Evolutionary conservation across 106 monocot species (phyloP).

Genomic region (Vanilla planifolia): DNA sequence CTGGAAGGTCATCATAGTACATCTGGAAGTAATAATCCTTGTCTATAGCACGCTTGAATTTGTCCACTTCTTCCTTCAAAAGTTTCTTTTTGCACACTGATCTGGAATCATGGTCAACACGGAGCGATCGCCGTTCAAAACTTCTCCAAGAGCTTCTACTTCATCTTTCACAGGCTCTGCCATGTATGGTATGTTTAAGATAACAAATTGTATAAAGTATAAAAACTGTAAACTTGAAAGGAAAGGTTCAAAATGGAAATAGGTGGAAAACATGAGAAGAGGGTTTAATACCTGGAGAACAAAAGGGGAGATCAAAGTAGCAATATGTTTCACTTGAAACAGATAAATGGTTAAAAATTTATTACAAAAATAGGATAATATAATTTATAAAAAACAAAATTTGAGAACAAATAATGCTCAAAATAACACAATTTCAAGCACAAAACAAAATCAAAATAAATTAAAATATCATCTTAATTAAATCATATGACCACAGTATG

Average conservation of each 20-base stretch:
- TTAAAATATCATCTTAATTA: too few relatives aligned
- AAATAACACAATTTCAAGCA: too few relatives aligned
- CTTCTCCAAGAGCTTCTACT: constrained; percentile 42
- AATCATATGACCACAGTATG: too few relatives aligned
- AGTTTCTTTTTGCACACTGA: constrained; percentile 28
- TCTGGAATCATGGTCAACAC: constrained; percentile 26
- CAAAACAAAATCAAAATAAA: too few relatives aligned
- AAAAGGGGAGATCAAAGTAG: constrained; percentile 16
- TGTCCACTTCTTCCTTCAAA: constrained; percentile 28
- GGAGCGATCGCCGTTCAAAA: constrained; percentile 48
- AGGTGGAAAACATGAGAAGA: not conserved
- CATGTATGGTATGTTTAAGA: not conserved
- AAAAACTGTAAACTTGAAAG: not conserved
- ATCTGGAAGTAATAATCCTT: constrained; percentile 45
- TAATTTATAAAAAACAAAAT: too few relatives aligned
- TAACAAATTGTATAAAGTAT: not conserved
- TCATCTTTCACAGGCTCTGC: constrained; percentile 27
- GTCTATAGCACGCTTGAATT: constrained; percentile 34
- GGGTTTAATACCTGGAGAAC: constrained; percentile 32
- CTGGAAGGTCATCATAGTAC: constrained; percentile 8
- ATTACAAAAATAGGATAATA: too few relatives aligned
- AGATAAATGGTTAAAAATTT: not conserved
- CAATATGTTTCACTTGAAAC: constrained; percentile 11
- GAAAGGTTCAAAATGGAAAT: not conserved
- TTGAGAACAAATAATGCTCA: too few relatives aligned